phyloP scores from a whole-genome alignment of 768 basidiomycete species.

The Phlegmacium glaucopus region DNA sequence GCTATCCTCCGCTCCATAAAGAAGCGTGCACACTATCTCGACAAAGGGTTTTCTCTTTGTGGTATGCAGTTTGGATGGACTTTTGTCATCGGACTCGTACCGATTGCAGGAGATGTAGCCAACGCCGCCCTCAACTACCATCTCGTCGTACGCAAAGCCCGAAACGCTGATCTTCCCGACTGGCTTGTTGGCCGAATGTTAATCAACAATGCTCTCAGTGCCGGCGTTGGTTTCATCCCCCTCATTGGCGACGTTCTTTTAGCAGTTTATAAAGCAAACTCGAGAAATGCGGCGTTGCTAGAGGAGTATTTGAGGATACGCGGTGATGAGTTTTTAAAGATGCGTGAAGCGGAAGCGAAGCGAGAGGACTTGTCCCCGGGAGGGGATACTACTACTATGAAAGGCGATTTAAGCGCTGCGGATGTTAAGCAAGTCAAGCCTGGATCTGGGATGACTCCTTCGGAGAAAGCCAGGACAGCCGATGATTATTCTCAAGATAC shows the following conservation, averaged over 20 bases:
- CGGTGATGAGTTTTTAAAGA: slow-evolving; percentile 66
- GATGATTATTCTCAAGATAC: background rate
- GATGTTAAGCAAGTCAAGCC: slow-evolving; percentile 48
- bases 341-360: slow-evolving; percentile 17
- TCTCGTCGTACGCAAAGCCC: slow-evolving; percentile 74
- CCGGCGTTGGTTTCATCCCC: slow-evolving; percentile 63
- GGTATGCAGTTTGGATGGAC: slow-evolving; percentile 88
- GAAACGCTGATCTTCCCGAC: slow-evolving; percentile 60
- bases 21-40: slow-evolving; percentile 77
- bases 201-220: slow-evolving; percentile 69
- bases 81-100: slow-evolving; percentile 74
- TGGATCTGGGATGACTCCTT: slow-evolving; percentile 44
- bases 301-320: slow-evolving; percentile 82
- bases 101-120: slow-evolving; percentile 64
- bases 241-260: slow-evolving; percentile 72
- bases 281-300: slow-evolving; percentile 80
- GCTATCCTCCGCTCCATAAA: slow-evolving; percentile 74
- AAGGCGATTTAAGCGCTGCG: slow-evolving; percentile 21
- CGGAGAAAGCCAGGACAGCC: slow-evolving; percentile 21
- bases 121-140: slow-evolving; percentile 66
- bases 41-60: slow-evolving; percentile 79
- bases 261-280: slow-evolving; percentile 84
- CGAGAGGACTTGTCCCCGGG: slow-evolving; percentile 17
- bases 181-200: slow-evolving; percentile 77
- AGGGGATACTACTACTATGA: slow-evolving; percentile 16